Conservation (phyloP, 306 rosid genomes). For the Myrica gale region DNA sequence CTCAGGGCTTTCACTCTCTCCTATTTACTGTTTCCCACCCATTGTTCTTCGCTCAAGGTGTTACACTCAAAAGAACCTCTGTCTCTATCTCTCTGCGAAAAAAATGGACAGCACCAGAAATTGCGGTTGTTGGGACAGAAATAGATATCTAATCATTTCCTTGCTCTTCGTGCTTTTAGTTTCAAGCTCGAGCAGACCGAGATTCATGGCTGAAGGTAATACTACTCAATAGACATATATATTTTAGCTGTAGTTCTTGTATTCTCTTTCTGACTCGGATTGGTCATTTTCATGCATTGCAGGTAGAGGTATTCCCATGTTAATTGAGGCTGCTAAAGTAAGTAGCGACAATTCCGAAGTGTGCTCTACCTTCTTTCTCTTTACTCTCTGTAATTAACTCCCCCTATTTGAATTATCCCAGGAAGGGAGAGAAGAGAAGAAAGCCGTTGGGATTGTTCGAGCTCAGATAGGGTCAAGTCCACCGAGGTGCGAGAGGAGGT, state of each 20-base stretch:
- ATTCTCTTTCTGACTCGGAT: not conserved
- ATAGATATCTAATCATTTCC: constrained; percentile 34
- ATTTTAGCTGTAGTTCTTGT: not conserved
- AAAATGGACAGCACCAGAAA: constrained; percentile 55
- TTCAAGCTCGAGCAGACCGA: constrained; percentile 33
- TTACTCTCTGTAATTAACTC: not conserved
- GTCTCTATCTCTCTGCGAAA: constrained; percentile 27
- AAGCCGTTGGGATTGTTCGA: constrained; percentile 21
- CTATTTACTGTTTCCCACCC: constrained; percentile 29
- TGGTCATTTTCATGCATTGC: constrained; percentile 28
- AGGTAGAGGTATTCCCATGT: constrained; percentile 58
- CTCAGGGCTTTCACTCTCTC: constrained; percentile 11
- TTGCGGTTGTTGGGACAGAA: constrained; percentile 40
- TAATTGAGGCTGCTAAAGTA: constrained; percentile 38
- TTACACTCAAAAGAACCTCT: constrained; percentile 30
- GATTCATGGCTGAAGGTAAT: constrained; percentile 65
- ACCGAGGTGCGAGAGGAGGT: constrained; percentile 61
- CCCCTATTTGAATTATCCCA: constrained; percentile 2
- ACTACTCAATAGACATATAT: not conserved
- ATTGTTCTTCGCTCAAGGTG: constrained; percentile 37
- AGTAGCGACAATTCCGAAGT: constrained; percentile 6
- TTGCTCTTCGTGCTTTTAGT: constrained; percentile 48
- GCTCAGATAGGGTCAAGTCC: constrained; percentile 69
- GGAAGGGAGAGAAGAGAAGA: constrained; percentile 33
- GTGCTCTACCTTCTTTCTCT: constrained; percentile 7